Evolutionary conservation across 108 stramenopile genomes (phyloP).

Genomic region (Skeletonema tropicum): DNA sequence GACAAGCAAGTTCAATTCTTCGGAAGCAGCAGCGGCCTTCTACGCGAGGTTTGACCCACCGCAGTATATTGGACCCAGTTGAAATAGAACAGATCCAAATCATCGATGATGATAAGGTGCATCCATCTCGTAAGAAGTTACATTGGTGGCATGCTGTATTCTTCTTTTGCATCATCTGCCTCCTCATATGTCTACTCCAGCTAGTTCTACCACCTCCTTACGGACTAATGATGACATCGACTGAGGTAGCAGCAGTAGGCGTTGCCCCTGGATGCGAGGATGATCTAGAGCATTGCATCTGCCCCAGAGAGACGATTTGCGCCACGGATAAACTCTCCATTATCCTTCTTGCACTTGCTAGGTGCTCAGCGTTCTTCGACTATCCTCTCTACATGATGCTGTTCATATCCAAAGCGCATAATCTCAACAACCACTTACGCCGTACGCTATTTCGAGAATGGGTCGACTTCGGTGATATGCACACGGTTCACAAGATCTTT

Average conservation of each 20-base stretch:
- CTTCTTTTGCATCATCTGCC: constrained; percentile 14
- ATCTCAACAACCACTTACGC: constrained; percentile 26
- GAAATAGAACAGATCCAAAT: no score
- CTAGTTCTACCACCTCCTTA: constrained; percentile 19
- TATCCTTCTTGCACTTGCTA: constrained; percentile 19
- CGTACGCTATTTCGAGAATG: constrained; percentile 18
- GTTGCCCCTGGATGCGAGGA: constrained; percentile 16
- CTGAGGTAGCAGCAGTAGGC: constrained; percentile 8
- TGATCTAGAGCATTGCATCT: constrained; percentile 15
- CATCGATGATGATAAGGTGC: no score
- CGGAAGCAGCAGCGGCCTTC: no score
- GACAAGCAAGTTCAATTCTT: no score
- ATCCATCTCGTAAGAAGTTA: no score
- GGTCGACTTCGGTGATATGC: constrained; percentile 26
- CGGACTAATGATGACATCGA: constrained; percentile 22
- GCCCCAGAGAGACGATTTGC: constrained; percentile 35
- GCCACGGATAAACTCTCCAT: constrained; percentile 14
- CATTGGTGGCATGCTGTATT: constrained; percentile 5
- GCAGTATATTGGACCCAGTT: no score
- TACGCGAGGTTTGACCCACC: no score
- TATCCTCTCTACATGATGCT: constrained; percentile 36
- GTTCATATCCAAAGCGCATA: constrained; percentile 27
- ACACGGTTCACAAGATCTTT: constrained; percentile 28
- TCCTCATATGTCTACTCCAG: constrained; percentile 14
- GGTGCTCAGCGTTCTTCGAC: constrained; percentile 31